Conservation (phyloP, 164 flowering plant species). For the Pachysandra terminalis region DNA sequence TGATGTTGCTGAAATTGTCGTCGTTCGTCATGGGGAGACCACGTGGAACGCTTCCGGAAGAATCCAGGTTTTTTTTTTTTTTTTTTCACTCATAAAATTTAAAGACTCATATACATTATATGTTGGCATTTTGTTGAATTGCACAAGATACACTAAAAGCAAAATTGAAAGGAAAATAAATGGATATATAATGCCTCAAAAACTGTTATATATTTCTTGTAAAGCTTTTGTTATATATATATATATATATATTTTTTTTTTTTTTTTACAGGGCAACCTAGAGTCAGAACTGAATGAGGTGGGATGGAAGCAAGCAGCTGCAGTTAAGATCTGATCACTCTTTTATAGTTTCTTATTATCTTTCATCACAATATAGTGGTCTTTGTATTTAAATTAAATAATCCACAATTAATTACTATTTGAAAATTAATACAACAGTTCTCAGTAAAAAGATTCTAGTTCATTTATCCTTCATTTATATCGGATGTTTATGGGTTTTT, state of each 20-base stretch:
- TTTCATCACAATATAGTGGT: background rate
- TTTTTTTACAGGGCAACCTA: conserved; percentile 8
- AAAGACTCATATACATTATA: background rate
- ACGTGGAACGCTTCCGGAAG: conserved; percentile 22
- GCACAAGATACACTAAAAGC: too few relatives aligned
- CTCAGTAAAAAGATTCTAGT: too few relatives aligned
- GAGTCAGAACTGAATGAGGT: conserved; percentile 20
- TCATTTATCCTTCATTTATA: too few relatives aligned
- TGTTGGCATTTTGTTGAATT: background rate
- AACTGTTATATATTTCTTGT: too few relatives aligned
- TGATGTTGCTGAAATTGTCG: conserved; percentile 18
- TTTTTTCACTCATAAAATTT: too few relatives aligned
- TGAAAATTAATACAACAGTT: too few relatives aligned
- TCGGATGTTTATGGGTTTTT: too few relatives aligned
- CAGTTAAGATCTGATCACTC: conserved; percentile 10
- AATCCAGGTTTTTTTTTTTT: conserved; percentile 10
- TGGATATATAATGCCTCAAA: too few relatives aligned
- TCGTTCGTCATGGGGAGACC: conserved; percentile 24
- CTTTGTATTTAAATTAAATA: background rate
- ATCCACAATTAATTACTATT: too few relatives aligned
- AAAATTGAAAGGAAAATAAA: too few relatives aligned
- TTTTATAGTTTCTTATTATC: background rate
- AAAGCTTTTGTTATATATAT: background rate
- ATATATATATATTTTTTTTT: background rate
- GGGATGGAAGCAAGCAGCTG: conserved; percentile 23